Conservation (phyloP, 2,329 filamentous ascomycete species). For the Verruconis gallopava region DNA sequence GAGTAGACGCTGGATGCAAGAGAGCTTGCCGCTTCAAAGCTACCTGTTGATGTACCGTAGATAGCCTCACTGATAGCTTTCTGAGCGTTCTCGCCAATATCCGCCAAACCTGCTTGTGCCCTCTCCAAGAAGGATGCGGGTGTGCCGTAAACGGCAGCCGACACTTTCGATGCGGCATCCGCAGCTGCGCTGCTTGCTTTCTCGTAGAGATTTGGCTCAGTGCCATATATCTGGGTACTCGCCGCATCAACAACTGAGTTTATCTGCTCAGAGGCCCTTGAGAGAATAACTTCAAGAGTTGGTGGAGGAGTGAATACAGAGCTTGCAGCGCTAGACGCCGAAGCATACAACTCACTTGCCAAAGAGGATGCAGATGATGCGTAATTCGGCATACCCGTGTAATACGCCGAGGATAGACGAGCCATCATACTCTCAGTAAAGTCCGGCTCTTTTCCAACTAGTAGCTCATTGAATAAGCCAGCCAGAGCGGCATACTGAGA, state of each 20-base stretch:
- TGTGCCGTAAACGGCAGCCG: slow-evolving; percentile 43
- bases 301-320: slow-evolving; percentile 45
- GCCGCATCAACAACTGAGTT: slow-evolving; percentile 47
- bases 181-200: slow-evolving; percentile 41
- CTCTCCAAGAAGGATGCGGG: slow-evolving; percentile 39
- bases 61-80: slow-evolving; percentile 40
- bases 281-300: slow-evolving; percentile 43
- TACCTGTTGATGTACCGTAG: slow-evolving; percentile 41
- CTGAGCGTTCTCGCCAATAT: slow-evolving; percentile 42
- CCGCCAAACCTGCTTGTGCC: slow-evolving; percentile 39
- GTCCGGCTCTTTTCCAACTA: slow-evolving; percentile 63
- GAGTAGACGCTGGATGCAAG: slow-evolving; percentile 40
- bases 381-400: slow-evolving; percentile 47
- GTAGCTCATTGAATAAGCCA: slow-evolving; percentile 60
- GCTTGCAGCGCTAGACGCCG: slow-evolving; percentile 33
- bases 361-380: slow-evolving; percentile 42
- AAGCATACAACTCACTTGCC: slow-evolving; percentile 34
- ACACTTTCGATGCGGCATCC: slow-evolving; percentile 39
- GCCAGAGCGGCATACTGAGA: slow-evolving; percentile 58
- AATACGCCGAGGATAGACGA: slow-evolving; percentile 58
- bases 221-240: slow-evolving; percentile 44
- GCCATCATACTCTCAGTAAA: slow-evolving; percentile 72
- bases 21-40: slow-evolving; percentile 39
- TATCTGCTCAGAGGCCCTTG: slow-evolving; percentile 43
- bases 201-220: slow-evolving; percentile 39